These are phyloP conservation scores for Echinochloa phyllopogon DNA, from an alignment of 176 grass and related monocot species.

Conservation along the genomic window DNA sequence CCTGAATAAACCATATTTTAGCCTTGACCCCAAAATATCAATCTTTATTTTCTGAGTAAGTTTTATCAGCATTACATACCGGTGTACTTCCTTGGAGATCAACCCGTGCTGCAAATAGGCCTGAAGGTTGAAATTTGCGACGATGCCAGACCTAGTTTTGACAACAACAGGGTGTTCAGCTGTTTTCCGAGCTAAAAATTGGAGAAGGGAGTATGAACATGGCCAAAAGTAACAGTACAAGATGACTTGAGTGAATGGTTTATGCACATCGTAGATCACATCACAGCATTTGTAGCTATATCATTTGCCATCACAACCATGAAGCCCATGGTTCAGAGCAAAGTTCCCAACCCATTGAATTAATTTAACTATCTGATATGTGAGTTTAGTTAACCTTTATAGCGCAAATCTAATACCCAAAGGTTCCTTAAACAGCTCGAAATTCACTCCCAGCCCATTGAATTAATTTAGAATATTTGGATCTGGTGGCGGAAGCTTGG, in stretches of 20 bases:
- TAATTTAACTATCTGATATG: slow-evolving; percentile 4
- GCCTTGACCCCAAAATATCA: slow-evolving; percentile 7
- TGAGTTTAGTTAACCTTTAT: slow-evolving; percentile 10
- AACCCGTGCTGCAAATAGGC: slow-evolving; percentile 88
- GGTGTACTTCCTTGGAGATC: slow-evolving; percentile 75
- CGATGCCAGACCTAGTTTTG: slow-evolving; percentile 84
- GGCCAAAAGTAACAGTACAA: neutral
- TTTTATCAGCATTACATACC: slow-evolving; percentile 52
- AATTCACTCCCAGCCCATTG: neutral
- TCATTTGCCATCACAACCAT: slow-evolving; percentile 22
- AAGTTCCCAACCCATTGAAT: slow-evolving; percentile 3
- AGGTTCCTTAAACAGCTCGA: neutral
- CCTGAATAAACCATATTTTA: slow-evolving; percentile 61
- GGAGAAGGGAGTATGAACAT: slow-evolving; percentile 5
- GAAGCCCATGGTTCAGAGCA: slow-evolving; percentile 2
- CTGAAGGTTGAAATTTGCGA: slow-evolving; percentile 94
- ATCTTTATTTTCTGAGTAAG: slow-evolving; percentile 11
- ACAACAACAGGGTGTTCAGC: slow-evolving; percentile 44
- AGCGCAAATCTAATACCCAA: slow-evolving; percentile 16
- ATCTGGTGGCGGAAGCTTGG: slow-evolving; percentile 15
- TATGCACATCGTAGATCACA: neutral
- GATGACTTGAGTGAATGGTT: slow-evolving; percentile 9
- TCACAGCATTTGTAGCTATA: neutral
- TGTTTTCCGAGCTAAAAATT: slow-evolving; percentile 25
- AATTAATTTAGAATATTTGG: slow-evolving; percentile 9